phyloP scores from a whole-genome alignment of 805 yeast species.

The Trichomonascus vanleenenianus region DNA sequence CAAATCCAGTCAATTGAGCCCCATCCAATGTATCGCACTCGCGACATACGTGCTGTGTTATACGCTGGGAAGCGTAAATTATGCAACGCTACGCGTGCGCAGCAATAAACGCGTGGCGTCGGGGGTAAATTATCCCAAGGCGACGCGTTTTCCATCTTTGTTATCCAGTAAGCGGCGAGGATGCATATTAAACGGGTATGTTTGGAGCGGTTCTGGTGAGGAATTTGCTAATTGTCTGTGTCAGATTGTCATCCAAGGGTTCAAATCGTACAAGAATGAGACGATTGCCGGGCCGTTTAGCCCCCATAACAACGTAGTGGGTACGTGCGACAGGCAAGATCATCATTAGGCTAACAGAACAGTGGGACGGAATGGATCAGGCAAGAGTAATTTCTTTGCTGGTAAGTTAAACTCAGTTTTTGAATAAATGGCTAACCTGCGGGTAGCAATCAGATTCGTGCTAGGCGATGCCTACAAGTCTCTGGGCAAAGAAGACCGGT shows the following conservation, averaged over 20 bases:
- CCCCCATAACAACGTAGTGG: constrained; percentile 77
- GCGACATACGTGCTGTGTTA: too few species aligned
- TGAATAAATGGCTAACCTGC: too few species aligned
- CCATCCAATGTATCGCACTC: too few species aligned
- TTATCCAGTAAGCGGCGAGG: background rate
- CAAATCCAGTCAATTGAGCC: too few species aligned
- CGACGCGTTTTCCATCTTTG: background rate
- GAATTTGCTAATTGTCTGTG: too few species aligned
- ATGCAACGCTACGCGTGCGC: background rate
- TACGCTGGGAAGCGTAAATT: too few species aligned
- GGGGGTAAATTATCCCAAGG: background rate
- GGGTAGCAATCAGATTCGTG: constrained; percentile 75
- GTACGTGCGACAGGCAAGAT: constrained; percentile 16
- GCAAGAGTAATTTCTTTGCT: constrained; percentile 91
- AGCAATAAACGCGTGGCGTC: background rate
- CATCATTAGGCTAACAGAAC: background rate
- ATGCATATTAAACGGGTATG: constrained; percentile 19
- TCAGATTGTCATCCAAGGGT: constrained; percentile 76
- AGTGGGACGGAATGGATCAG: constrained; percentile 91
- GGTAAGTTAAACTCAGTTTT: too few species aligned
- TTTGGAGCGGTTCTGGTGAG: background rate
- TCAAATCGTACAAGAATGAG: constrained; percentile 83
- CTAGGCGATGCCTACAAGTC: constrained; percentile 83
- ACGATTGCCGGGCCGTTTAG: constrained; percentile 71
- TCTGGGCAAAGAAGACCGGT: constrained; percentile 73